phyloP scores from a whole-genome alignment of 768 basidiomycete species.

The Amanita brunnescens region DNA sequence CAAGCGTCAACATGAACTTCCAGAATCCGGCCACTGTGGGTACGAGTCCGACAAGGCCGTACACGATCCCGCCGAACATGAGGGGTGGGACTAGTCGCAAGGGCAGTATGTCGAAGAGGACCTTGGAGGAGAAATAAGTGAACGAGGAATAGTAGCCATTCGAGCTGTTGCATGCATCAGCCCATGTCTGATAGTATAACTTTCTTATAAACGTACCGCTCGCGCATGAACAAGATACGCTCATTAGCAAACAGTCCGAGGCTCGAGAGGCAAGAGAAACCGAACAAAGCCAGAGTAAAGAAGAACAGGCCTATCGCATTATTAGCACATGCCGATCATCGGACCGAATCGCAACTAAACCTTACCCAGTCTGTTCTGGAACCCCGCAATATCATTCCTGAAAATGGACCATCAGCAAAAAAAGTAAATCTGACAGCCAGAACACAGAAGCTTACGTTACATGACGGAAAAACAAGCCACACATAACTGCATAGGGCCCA shows the following conservation, averaged over 20 bases:
- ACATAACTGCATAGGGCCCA: constrained; percentile 50
- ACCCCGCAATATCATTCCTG: constrained; percentile 89
- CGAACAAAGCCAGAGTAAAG: constrained; percentile 94
- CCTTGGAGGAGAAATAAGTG: constrained; percentile 95
- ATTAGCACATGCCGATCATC: too few species aligned
- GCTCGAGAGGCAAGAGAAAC: constrained; percentile 93
- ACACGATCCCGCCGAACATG: constrained; percentile 92
- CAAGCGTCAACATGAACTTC: constrained; percentile 96
- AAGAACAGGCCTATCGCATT: constrained; percentile 73
- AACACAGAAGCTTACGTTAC: constrained; percentile 48
- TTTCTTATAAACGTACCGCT: constrained; percentile 48
- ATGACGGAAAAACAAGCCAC: constrained; percentile 88
- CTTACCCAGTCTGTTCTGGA: constrained; percentile 86
- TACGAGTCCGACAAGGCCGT: constrained; percentile 91
- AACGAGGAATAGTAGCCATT: constrained; percentile 98
- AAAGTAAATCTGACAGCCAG: neutral
- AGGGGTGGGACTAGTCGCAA: constrained; percentile 91
- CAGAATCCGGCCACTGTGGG: constrained; percentile 86
- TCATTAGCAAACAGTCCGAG: constrained; percentile 93
- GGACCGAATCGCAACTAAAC: neutral
- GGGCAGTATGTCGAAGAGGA: constrained; percentile 94
- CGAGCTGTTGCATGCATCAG: constrained; percentile 23
- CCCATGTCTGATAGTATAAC: neutral
- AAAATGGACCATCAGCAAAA: neutral
- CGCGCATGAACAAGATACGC: constrained; percentile 95